Evolutionary conservation across 2,329 filamentous ascomycete species (phyloP).

Genomic region (Aspergillus bombycis): DNA sequence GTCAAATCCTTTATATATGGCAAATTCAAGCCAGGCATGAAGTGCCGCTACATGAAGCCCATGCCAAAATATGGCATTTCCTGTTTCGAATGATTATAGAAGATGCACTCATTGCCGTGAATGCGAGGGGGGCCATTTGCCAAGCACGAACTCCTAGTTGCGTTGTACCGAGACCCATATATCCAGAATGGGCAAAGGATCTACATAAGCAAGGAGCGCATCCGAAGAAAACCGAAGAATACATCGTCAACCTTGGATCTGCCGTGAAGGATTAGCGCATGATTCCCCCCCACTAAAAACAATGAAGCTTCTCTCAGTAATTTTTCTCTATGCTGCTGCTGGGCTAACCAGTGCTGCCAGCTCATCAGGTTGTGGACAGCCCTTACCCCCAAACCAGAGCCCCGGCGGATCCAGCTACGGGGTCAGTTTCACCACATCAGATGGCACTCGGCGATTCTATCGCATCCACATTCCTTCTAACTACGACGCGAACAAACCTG

Average conservation of each 20-base stretch:
- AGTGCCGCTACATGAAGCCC: too few relatives aligned
- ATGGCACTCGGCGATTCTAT: slow-evolving; percentile 26
- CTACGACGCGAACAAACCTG: slow-evolving; percentile 42
- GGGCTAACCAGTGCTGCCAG: slow-evolving; percentile 10
- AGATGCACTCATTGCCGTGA: too few relatives aligned
- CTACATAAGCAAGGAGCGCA: too few relatives aligned
- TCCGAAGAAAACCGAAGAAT: too few relatives aligned
- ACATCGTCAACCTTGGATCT: neutral
- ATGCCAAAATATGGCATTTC: too few relatives aligned
- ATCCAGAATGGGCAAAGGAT: too few relatives aligned
- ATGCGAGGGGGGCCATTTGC: too few relatives aligned
- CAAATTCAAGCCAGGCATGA: too few relatives aligned
- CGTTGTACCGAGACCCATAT: too few relatives aligned
- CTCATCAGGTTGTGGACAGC: slow-evolving; percentile 22
- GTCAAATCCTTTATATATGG: too few relatives aligned
- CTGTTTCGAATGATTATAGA: too few relatives aligned
- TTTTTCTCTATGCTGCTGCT: slow-evolving; percentile 15
- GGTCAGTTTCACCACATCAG: slow-evolving; percentile 20
- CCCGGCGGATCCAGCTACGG: slow-evolving; percentile 8
- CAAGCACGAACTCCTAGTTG: too few relatives aligned
- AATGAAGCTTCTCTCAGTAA: slow-evolving; percentile 1
- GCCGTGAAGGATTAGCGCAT: neutral
- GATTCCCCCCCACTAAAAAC: neutral
- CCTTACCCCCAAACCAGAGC: slow-evolving; percentile 16
- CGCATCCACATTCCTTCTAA: slow-evolving; percentile 28